Evolutionary conservation across 257 asterid species (phyloP).

Genomic region (Nicotiana tabacum): DNA sequence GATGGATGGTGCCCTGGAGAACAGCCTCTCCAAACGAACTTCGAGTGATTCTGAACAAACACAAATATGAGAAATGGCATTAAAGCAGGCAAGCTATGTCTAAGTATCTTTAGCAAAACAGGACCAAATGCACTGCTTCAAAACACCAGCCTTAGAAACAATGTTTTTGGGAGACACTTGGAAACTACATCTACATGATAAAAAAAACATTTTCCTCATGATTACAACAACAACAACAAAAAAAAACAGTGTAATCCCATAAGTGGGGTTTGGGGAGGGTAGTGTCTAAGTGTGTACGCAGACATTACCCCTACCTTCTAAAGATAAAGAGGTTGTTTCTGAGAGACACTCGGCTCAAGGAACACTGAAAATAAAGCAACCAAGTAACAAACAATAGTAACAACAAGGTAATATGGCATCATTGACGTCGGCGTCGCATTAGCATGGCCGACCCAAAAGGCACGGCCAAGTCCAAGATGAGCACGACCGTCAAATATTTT

Average conservation of each 20-base stretch:
- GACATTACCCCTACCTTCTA: no score
- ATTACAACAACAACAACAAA: not conserved
- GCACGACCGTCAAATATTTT: not conserved
- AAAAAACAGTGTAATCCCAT: no score
- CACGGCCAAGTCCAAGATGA: no score
- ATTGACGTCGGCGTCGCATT: no score
- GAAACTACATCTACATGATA: not conserved
- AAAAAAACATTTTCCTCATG: not conserved
- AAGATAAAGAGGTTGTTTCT: no score
- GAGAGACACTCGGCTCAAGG: no score
- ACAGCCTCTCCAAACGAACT: constrained; percentile 55
- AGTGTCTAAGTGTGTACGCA: no score
- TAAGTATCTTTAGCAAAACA: not conserved
- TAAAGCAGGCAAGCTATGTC: not conserved
- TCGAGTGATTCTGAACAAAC: constrained; percentile 62
- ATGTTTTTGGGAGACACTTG: not conserved
- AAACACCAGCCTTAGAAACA: not conserved
- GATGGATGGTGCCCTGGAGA: constrained; percentile 64
- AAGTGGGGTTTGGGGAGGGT: no score
- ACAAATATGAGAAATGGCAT: constrained; percentile 12
- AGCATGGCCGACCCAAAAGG: no score
- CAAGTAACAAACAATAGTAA: no score
- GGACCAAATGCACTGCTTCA: not conserved
- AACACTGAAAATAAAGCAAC: no score
- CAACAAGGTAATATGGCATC: no score